phyloP scores from a whole-genome alignment of 2,329 filamentous ascomycete genomes.

The Emydomyces testavorans region DNA sequence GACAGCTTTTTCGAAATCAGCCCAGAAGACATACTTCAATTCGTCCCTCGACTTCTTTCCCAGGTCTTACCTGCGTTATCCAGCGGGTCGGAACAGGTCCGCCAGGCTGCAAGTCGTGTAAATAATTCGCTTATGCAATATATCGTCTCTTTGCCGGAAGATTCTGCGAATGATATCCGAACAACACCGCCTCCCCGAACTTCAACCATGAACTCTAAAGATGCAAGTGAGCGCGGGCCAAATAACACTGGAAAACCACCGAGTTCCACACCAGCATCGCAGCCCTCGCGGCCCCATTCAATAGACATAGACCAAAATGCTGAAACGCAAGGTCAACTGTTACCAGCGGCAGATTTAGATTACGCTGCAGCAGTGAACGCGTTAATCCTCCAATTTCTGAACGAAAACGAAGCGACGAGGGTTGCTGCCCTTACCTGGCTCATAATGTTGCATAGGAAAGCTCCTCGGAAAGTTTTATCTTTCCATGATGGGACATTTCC shows the following conservation, averaged over 20 bases:
- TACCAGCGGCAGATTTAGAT: conserved; percentile 59
- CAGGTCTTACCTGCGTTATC: conserved; percentile 91
- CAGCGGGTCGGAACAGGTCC: conserved; percentile 77
- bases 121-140: conserved; percentile 89
- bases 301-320: conserved; percentile 12
- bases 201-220: conserved; percentile 31
- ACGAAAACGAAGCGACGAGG: conserved; percentile 90
- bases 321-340: conserved; percentile 36
- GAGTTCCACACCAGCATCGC: conserved; percentile 21
- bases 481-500: conserved; percentile 98
- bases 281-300: conserved; percentile 23
- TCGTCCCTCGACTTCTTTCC: conserved; percentile 82
- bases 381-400: conserved; percentile 82
- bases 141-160: conserved; percentile 79
- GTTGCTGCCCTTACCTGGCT: conserved; percentile 92
- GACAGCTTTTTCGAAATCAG: conserved; percentile 95
- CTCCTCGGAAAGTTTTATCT: conserved; percentile 80
- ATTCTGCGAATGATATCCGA: conserved; percentile 36
- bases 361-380: conserved; percentile 92
- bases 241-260: conserved; percentile 24
- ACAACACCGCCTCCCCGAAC: conserved; percentile 31
- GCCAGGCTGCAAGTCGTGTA: conserved; percentile 75
- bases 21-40: conserved; percentile 87
- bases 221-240: conserved; percentile 30
- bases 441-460: conserved; percentile 94